phyloP scores from a whole-genome alignment of 192 early-diverging fungal species.

The Rhizoclosmatium globosum region DNA sequence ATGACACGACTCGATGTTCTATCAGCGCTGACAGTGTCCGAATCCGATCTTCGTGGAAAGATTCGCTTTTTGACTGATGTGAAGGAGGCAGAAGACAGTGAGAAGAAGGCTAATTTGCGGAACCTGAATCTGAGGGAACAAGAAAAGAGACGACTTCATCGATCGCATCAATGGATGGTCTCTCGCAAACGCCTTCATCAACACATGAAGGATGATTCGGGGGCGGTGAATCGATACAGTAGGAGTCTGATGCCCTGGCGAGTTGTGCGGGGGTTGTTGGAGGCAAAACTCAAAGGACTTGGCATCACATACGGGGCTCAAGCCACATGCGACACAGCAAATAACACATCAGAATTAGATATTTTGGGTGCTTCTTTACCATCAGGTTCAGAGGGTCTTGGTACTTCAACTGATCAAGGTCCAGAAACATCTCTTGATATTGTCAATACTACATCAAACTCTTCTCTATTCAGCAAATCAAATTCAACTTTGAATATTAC shows the following conservation, averaged over 20 bases:
- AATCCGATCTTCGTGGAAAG: no score
- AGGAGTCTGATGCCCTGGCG: constrained; percentile 5
- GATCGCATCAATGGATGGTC: background rate
- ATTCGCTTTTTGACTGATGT: background rate
- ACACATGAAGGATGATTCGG: background rate
- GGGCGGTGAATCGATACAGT: background rate
- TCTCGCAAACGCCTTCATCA: background rate
- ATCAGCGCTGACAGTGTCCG: no score
- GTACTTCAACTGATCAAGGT: background rate
- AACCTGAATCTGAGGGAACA: background rate
- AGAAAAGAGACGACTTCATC: background rate
- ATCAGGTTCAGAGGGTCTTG: background rate
- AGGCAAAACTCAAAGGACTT: background rate
- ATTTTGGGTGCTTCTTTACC: background rate
- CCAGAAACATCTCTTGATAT: background rate
- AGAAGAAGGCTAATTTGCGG: background rate
- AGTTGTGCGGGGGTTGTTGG: background rate
- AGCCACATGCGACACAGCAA: background rate
- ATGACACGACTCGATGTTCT: no score
- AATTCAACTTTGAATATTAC: background rate
- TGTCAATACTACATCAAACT: background rate
- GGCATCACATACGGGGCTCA: background rate
- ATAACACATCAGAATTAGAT: background rate
- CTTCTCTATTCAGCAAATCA: background rate
- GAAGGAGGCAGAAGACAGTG: background rate